phyloP scores from a whole-genome alignment of 2,329 filamentous ascomycete genomes.

The Talaromyces sp. region DNA sequence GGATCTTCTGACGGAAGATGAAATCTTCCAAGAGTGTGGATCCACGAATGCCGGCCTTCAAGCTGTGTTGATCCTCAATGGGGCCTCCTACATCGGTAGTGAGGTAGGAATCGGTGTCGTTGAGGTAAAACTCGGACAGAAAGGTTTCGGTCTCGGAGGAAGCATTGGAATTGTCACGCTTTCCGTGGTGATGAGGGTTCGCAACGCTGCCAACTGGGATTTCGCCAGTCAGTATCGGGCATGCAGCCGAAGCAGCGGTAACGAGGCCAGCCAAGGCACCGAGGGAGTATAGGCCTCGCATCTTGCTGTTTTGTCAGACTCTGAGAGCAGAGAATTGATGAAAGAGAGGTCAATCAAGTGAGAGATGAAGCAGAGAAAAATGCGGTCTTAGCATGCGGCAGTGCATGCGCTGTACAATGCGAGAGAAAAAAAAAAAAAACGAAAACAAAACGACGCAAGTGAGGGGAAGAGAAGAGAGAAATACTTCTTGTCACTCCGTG shows the following conservation, averaged over 20 bases:
- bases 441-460: no score
- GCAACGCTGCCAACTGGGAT: background rate
- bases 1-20: slow-evolving; percentile 69
- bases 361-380: background rate
- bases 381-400: background rate
- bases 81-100: slow-evolving; percentile 68
- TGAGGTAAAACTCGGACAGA: slow-evolving; percentile 45
- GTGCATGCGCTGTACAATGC: background rate
- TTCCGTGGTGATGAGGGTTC: slow-evolving; percentile 25
- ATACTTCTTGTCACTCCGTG: background rate
- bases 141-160: slow-evolving; percentile 35
- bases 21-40: slow-evolving; percentile 70
- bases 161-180: slow-evolving; percentile 42
- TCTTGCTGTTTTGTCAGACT: background rate
- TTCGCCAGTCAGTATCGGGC: slow-evolving; percentile 11
- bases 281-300: slow-evolving; percentile 10
- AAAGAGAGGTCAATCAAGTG: background rate
- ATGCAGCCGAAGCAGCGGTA: slow-evolving; percentile 5
- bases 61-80: slow-evolving; percentile 63
- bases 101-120: slow-evolving; percentile 55
- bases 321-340: background rate
- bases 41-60: slow-evolving; percentile 65
- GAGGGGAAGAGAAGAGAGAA: background rate
- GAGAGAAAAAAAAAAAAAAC: background rate
- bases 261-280: slow-evolving; percentile 1